phyloP scores from a whole-genome alignment of 352 stramenopile genomes.

The Phytophthora cryptogea region DNA sequence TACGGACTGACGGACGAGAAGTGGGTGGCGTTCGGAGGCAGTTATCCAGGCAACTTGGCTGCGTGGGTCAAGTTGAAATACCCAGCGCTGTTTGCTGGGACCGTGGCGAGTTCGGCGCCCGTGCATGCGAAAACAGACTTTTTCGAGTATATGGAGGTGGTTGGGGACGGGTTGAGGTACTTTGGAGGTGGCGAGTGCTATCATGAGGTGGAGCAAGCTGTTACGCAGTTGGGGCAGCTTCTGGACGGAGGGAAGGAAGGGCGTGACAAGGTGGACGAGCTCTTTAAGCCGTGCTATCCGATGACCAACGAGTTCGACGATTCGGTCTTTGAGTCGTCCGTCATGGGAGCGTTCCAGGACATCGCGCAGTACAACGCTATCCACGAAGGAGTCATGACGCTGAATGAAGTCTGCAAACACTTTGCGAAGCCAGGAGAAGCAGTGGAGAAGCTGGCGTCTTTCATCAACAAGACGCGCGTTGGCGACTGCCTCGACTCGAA shows the following conservation, averaged over 20 bases:
- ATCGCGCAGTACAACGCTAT: slow-evolving; percentile 80
- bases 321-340: slow-evolving; percentile 74
- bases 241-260: slow-evolving; percentile 57
- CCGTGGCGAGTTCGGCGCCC: slow-evolving; percentile 91
- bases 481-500: slow-evolving; percentile 79
- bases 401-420: slow-evolving; percentile 66
- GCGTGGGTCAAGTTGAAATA: slow-evolving; percentile 94
- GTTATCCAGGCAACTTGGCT: slow-evolving; percentile 94
- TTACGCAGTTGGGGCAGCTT: slow-evolving; percentile 53
- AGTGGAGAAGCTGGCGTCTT: slow-evolving; percentile 54
- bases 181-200: slow-evolving; percentile 88
- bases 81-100: slow-evolving; percentile 91
- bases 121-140: slow-evolving; percentile 86
- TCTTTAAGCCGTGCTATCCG: slow-evolving; percentile 72
- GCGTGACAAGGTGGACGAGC: slow-evolving; percentile 44
- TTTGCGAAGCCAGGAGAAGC: slow-evolving; percentile 44
- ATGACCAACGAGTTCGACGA: slow-evolving; percentile 84
- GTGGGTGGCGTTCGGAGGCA: slow-evolving; percentile 95
- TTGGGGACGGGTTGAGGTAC: slow-evolving; percentile 74
- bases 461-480: slow-evolving; percentile 58
- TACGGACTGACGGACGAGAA: slow-evolving; percentile 65
- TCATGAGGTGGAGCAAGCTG: slow-evolving; percentile 64
- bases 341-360: slow-evolving; percentile 82
- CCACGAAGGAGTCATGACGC: slow-evolving; percentile 48
- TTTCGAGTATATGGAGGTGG: slow-evolving; percentile 89